Evolutionary conservation across 2,329 filamentous ascomycete species (phyloP).

Genomic region (Monilinia fructicola): DNA sequence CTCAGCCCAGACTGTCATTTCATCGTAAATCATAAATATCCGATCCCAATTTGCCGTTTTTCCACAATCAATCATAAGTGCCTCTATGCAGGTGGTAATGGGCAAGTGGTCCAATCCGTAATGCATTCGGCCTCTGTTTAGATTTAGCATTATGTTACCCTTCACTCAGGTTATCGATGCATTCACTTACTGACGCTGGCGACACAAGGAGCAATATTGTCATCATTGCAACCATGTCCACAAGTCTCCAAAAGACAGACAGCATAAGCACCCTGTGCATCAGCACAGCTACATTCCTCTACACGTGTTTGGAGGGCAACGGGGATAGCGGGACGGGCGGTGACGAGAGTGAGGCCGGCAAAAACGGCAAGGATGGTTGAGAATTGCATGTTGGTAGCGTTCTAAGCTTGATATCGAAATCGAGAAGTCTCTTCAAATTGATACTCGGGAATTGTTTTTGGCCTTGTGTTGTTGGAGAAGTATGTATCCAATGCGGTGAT

Average conservation of each 20-base stretch:
- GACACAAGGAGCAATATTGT: constrained; percentile 10
- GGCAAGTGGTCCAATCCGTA: constrained; percentile 13
- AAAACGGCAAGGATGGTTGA: not conserved
- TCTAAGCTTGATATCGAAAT: no score
- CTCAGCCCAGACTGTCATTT: not conserved
- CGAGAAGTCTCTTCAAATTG: no score
- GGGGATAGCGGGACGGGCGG: constrained; percentile 11
- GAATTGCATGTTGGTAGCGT: no score
- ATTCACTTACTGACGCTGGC: constrained; percentile 4
- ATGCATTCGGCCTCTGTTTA: constrained; percentile 8
- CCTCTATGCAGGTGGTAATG: constrained; percentile 7
- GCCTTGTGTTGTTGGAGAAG: no score
- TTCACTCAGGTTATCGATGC: not conserved
- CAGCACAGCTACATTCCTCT: constrained; percentile 17
- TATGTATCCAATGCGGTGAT: no score
- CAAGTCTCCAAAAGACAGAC: constrained; percentile 12
- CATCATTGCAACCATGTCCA: constrained; percentile 14
- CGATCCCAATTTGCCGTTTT: not conserved
- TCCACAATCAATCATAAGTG: not conserved
- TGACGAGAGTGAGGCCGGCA: not conserved
- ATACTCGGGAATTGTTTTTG: no score
- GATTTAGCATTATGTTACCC: not conserved
- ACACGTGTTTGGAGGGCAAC: not conserved
- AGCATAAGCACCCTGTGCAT: constrained; percentile 8
- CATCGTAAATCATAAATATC: constrained; percentile 1